Percentiles rank a stretch among this genome's conserved stretches.
phyloP scores from a whole-genome alignment of 2,329 filamentous ascomycete genomes.

The Monilinia vaccinii-corymbosi region DNA sequence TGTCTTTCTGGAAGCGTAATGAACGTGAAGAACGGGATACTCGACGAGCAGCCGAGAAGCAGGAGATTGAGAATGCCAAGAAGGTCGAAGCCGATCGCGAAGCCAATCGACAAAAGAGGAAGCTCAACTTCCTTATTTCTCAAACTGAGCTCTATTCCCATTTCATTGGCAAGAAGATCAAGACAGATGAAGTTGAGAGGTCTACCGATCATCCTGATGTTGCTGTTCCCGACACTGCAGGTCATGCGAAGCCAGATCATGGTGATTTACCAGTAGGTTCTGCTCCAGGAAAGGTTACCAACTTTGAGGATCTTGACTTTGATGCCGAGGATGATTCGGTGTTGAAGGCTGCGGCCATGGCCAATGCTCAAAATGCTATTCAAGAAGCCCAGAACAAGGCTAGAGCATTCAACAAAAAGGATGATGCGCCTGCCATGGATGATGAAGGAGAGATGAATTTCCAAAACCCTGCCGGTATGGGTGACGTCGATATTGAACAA shows the following conservation, averaged over 20 bases:
- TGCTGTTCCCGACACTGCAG: constrained; percentile 39
- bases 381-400: constrained; percentile 91
- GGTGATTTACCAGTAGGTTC: constrained; percentile 43
- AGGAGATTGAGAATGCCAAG: constrained; percentile 92
- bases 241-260: constrained; percentile 29
- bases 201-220: constrained; percentile 77
- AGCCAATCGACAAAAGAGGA: constrained; percentile 93
- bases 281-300: constrained; percentile 65
- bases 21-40: constrained; percentile 94
- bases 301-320: constrained; percentile 91
- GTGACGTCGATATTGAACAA: constrained; percentile 88
- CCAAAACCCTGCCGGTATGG: constrained; percentile 92
- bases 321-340: constrained; percentile 86
- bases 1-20: constrained; percentile 98
- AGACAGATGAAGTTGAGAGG: constrained; percentile 88
- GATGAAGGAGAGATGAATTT: constrained; percentile 99
- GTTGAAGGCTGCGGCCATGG: constrained; percentile 76
- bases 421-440: constrained; percentile 58
- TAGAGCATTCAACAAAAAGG: constrained; percentile 76
- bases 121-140: constrained; percentile 98
- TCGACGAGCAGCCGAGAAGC: constrained; percentile 86
- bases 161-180: constrained; percentile 99
- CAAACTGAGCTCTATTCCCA: constrained; percentile 98
- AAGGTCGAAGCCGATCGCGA: constrained; percentile 96
- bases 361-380: constrained; percentile 92